Evolutionary conservation across 225 moss, liverwort and hornwort species (phyloP).

Genomic region (Polytrichum formosum): DNA sequence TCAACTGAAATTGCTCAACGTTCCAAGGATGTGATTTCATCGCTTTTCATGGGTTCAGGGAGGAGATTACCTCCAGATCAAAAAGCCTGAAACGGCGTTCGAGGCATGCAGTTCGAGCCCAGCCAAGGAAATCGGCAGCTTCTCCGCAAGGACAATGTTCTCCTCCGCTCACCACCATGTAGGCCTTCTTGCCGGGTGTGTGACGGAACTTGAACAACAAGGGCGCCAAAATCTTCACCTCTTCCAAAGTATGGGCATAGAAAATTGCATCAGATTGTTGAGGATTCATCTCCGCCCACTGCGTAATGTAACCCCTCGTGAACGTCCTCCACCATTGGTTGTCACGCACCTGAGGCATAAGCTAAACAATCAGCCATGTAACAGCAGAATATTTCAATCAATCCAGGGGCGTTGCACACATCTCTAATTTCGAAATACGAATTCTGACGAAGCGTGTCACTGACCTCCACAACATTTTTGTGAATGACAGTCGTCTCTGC

Average conservation of each 20-base stretch:
- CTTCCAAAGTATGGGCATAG: slow-evolving; percentile 66
- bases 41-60: neutral
- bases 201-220: slow-evolving; percentile 56
- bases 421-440: too few species aligned
- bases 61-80: slow-evolving; percentile 64
- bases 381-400: too few species aligned
- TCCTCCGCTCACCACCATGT: slow-evolving; percentile 73
- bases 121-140: slow-evolving; percentile 57
- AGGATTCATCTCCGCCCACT: slow-evolving; percentile 92
- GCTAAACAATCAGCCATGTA: too few species aligned
- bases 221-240: slow-evolving; percentile 57
- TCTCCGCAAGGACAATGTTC: slow-evolving; percentile 65
- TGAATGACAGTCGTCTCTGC: slow-evolving; percentile 90
- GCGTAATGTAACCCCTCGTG: slow-evolving; percentile 76
- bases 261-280: slow-evolving; percentile 80
- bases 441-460: neutral
- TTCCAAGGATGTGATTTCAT: neutral
- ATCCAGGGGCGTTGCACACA: too few species aligned
- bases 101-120: slow-evolving; percentile 47
- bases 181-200: slow-evolving; percentile 66
- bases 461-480: slow-evolving; percentile 52
- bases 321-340: slow-evolving; percentile 89
- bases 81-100: slow-evolving; percentile 86
- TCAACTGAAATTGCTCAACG: neutral
- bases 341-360: slow-evolving; percentile 45